Evolutionary conservation across 2,329 filamentous ascomycete species (phyloP).

Genomic region (Thelonectria blattea): DNA sequence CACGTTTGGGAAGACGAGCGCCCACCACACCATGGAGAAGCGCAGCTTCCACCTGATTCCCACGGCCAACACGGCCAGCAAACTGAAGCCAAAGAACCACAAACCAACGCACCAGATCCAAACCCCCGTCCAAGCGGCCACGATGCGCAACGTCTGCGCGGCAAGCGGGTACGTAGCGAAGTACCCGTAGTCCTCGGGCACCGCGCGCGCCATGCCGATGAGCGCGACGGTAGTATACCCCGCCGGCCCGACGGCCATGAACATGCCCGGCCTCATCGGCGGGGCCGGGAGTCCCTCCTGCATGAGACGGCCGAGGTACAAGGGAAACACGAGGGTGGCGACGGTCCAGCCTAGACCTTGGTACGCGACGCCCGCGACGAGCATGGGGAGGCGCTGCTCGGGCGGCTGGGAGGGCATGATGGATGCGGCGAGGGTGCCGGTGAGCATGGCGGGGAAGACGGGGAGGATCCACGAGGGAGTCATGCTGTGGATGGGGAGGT

Average conservation of each 20-base stretch:
- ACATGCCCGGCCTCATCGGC: conserved; percentile 37
- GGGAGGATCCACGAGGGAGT: conserved; percentile 40
- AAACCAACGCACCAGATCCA: conserved; percentile 39
- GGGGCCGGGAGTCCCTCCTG: conserved; percentile 37
- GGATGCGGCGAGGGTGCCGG: conserved; percentile 33
- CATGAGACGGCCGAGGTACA: conserved; percentile 37
- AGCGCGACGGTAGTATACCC: conserved; percentile 37
- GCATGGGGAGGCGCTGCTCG: conserved; percentile 34
- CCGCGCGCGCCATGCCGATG: conserved; percentile 34
- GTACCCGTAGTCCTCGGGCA: conserved; percentile 35
- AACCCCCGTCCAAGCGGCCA: conserved; percentile 34
- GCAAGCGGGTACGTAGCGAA: conserved; percentile 35
- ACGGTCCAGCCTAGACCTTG: conserved; percentile 39
- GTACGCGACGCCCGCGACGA: conserved; percentile 36
- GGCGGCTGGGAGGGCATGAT: conserved; percentile 35
- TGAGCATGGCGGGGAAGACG: conserved; percentile 40
- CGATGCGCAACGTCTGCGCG: conserved; percentile 30
- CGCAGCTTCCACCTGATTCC: conserved; percentile 25
- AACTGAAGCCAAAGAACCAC: conserved; percentile 37
- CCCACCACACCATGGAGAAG: conserved; percentile 39
- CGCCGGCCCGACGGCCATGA: conserved; percentile 34
- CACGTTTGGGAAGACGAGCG: conserved; percentile 39
- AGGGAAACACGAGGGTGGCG: conserved; percentile 31
- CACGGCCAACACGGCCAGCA: conserved; percentile 30
- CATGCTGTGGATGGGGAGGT: conserved; percentile 37